These are phyloP conservation scores for Phyllostachys edulis DNA, from an alignment of 176 grass and related monocot genomes.

Conservation along the genomic window DNA sequence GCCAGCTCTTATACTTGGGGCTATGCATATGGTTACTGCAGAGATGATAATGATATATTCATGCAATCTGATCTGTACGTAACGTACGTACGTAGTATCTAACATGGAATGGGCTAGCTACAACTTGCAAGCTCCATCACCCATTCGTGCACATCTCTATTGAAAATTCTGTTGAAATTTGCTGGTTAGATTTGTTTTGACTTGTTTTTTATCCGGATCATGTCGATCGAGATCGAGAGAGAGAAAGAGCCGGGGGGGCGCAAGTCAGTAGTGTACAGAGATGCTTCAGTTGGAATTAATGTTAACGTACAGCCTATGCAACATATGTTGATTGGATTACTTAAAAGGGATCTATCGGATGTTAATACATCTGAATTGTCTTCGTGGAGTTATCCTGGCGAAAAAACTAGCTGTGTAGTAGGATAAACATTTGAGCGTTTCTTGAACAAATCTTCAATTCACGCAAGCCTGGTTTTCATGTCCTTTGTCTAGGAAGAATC, in stretches of 20 bases:
- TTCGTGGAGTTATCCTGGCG: neutral
- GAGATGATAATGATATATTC: neutral
- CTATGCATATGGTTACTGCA: neutral
- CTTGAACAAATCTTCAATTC: neutral
- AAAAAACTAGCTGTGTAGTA: neutral
- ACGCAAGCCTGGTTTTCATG: neutral
- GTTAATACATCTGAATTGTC: neutral
- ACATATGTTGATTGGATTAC: neutral
- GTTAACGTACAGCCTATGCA: too few relatives aligned
- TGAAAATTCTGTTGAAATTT: neutral
- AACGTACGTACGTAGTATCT: neutral
- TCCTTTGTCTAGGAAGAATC: neutral
- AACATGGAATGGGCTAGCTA: neutral
- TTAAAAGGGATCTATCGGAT: neutral
- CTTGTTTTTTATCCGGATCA: slow-evolving; percentile 4
- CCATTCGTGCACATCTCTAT: neutral
- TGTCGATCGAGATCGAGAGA: too few relatives aligned
- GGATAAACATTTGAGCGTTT: slow-evolving; percentile 8
- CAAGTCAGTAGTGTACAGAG: neutral
- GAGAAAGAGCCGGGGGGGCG: too few relatives aligned
- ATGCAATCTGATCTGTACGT: neutral
- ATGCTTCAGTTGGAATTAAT: too few relatives aligned
- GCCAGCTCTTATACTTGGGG: neutral
- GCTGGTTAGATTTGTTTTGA: slow-evolving; percentile 3
- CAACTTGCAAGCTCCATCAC: neutral